Percentiles rank a stretch among this genome's conserved stretches.
Conservation (phyloP, 2,329 filamentous ascomycete species). For the Aspergillus quadrilineatus region DNA sequence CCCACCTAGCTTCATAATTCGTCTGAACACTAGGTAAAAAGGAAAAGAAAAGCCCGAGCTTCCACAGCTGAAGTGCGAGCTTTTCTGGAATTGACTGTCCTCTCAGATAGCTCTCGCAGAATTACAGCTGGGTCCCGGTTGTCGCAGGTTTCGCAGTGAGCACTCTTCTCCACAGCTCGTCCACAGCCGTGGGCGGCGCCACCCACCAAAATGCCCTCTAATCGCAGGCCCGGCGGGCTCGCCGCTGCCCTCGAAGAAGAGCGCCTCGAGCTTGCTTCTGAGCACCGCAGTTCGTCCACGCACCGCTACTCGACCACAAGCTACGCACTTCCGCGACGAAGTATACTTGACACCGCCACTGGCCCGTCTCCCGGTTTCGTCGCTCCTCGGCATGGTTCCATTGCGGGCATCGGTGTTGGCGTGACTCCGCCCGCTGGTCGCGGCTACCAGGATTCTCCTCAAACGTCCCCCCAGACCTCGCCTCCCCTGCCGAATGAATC, state of each 20-base stretch:
- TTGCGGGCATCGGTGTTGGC: constrained; percentile 39
- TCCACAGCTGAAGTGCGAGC: background rate
- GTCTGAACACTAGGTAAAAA: background rate
- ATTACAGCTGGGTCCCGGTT: constrained; percentile 4
- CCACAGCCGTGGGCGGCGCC: constrained; percentile 30
- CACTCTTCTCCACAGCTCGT: constrained; percentile 25
- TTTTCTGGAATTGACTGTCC: constrained; percentile 1
- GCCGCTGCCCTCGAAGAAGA: constrained; percentile 77
- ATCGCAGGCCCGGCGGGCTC: constrained; percentile 45
- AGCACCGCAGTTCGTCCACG: constrained; percentile 52
- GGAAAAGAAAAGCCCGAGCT: background rate
- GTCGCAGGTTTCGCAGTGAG: constrained; percentile 23
- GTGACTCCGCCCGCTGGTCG: constrained; percentile 31
- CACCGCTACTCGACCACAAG: constrained; percentile 46
- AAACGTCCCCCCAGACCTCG: constrained; percentile 36
- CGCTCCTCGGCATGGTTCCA: constrained; percentile 37
- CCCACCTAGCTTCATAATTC: constrained; percentile 5
- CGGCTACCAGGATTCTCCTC: constrained; percentile 27
- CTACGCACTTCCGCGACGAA: constrained; percentile 59
- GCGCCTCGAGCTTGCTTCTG: constrained; percentile 67
- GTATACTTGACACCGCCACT: constrained; percentile 64
- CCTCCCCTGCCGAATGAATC: constrained; percentile 30
- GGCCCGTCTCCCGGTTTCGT: constrained; percentile 50
- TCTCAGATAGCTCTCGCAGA: constrained; percentile 12
- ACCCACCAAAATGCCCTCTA: constrained; percentile 27